Evolutionary conservation across 2,329 filamentous ascomycete genomes (phyloP).

Genomic region (Phialocephala subalpina): DNA sequence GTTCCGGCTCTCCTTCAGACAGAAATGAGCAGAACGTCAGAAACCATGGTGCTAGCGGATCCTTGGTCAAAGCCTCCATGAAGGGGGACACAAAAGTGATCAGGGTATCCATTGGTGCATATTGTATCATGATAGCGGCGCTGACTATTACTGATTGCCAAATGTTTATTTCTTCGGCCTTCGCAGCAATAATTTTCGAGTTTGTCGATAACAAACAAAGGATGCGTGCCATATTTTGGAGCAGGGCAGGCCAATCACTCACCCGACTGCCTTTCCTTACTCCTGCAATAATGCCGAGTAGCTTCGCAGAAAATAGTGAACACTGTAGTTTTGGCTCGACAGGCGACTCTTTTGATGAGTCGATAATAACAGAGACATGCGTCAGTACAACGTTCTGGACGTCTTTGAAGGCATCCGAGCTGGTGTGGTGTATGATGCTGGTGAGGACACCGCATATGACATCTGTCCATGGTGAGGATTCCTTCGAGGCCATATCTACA

Average conservation of each 20-base stretch:
- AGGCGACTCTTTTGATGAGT: slow-evolving; percentile 47
- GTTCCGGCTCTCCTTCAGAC: slow-evolving; percentile 73
- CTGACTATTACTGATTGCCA: slow-evolving; percentile 67
- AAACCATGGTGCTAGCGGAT: slow-evolving; percentile 75
- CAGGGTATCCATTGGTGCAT: slow-evolving; percentile 80
- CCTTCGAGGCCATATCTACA: slow-evolving; percentile 56
- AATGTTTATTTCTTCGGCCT: slow-evolving; percentile 50
- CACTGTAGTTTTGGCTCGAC: slow-evolving; percentile 48
- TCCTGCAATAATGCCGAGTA: slow-evolving; percentile 75
- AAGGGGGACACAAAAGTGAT: slow-evolving; percentile 74
- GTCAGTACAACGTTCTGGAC: slow-evolving; percentile 70
- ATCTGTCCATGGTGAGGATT: slow-evolving; percentile 60
- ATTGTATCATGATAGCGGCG: slow-evolving; percentile 73
- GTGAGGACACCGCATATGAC: slow-evolving; percentile 80
- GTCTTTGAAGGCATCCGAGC: slow-evolving; percentile 74
- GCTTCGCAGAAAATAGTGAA: slow-evolving; percentile 57
- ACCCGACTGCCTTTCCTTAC: slow-evolving; percentile 85
- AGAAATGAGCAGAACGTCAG: slow-evolving; percentile 86
- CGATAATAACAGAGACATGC: slow-evolving; percentile 49
- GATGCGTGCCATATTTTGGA: slow-evolving; percentile 62
- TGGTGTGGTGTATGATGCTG: slow-evolving; percentile 84
- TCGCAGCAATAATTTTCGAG: slow-evolving; percentile 36
- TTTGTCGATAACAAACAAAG: slow-evolving; percentile 57
- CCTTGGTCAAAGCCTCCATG: slow-evolving; percentile 68
- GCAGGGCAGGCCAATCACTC: slow-evolving; percentile 71